Evolutionary conservation across 2,329 filamentous ascomycete genomes (phyloP).

Genomic region (Dissoconium aciculare): DNA sequence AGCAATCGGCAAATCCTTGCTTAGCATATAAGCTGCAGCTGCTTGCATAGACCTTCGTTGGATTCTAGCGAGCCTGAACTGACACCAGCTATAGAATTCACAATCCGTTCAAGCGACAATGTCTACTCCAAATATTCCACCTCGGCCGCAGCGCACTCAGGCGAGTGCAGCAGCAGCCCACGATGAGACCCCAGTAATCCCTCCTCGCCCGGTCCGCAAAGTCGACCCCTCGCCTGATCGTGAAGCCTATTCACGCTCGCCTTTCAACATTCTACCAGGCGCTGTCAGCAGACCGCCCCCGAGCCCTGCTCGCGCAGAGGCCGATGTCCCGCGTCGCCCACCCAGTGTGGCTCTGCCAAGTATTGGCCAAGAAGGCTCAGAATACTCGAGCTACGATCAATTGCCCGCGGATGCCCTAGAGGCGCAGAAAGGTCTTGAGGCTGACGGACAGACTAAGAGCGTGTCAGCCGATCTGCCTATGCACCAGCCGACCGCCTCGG

Average conservation of each 20-base stretch:
- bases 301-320: slow-evolving; percentile 36
- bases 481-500: slow-evolving; percentile 74
- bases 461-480: slow-evolving; percentile 70
- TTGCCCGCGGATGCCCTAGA: too few species aligned
- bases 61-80: too few species aligned
- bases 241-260: slow-evolving; percentile 70
- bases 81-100: too few species aligned
- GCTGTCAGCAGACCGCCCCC: slow-evolving; percentile 21
- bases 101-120: too few species aligned
- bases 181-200: slow-evolving; percentile 53
- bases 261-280: slow-evolving; percentile 57
- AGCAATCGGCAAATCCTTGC: too few species aligned
- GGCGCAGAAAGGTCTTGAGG: slow-evolving; percentile 19
- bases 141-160: slow-evolving; percentile 43
- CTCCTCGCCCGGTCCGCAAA: slow-evolving; percentile 61
- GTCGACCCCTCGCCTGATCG: slow-evolving; percentile 65
- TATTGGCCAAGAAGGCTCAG: slow-evolving; percentile 75
- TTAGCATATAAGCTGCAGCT: too few species aligned
- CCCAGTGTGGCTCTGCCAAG: slow-evolving; percentile 59
- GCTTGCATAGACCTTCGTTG: too few species aligned
- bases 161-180: slow-evolving; percentile 30
- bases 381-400: slow-evolving; percentile 55
- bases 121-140: slow-evolving; percentile 45
- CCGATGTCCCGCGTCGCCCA: slow-evolving; percentile 39
- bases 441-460: slow-evolving; percentile 39